These are phyloP conservation scores for Tolypocladium ovalisporum DNA, from an alignment of 2,329 filamentous ascomycete genomes.

Conservation along the genomic window DNA sequence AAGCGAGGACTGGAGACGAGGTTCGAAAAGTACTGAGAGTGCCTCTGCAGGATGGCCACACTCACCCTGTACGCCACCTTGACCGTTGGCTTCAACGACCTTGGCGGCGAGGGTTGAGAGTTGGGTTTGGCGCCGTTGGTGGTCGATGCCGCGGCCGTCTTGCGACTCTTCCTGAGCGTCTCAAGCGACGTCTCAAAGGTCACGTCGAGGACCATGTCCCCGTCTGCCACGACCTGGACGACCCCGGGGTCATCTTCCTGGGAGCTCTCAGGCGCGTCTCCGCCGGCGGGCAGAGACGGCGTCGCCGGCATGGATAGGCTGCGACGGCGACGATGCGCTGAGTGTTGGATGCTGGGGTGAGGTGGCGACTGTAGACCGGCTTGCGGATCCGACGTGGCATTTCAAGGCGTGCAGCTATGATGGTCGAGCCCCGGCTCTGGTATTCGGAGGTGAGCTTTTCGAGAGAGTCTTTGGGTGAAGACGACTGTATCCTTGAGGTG, in stretches of 20 bases:
- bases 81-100: conserved; percentile 19
- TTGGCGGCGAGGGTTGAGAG: conserved; percentile 11
- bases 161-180: conserved; percentile 35
- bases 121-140: conserved; percentile 16
- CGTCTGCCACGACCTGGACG: conserved; percentile 41
- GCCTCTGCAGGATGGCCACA: conserved; percentile 41
- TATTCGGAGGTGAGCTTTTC: not conserved
- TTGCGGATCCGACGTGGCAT: not conserved
- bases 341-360: conserved; percentile 6
- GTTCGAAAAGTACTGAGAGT: conserved; percentile 60
- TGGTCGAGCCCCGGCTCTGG: not conserved
- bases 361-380: not conserved
- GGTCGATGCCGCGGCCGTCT: conserved; percentile 15
- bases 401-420: not conserved
- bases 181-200: conserved; percentile 49
- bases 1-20: conserved; percentile 55
- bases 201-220: conserved; percentile 57
- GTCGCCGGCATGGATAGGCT: not conserved
- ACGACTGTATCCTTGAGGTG: not conserved
- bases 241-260: conserved; percentile 10
- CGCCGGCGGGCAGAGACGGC: not conserved
- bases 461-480: not conserved
- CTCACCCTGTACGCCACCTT: conserved; percentile 49
- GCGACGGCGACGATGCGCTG: not conserved
- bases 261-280: not conserved